Base-by-base conservation (phyloP, 2,329 filamentous ascomycete genomes). In the Teratosphaeria pseudoeucalypti region DNA sequence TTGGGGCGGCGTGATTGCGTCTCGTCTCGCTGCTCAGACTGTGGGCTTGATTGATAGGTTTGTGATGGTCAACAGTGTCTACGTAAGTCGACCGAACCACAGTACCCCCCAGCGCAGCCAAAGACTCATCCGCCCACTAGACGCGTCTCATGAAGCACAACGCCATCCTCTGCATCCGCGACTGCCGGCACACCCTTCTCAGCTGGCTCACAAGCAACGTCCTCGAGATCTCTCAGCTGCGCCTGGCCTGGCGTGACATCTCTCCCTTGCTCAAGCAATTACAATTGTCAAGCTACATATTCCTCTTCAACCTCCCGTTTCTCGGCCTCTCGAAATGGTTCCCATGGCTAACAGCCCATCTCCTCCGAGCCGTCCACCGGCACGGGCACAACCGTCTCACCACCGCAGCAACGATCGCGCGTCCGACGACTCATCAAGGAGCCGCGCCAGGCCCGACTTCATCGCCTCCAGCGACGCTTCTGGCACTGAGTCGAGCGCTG, bases 1-100 rank as follows among this genome's bases (percentile, higher is more conserved):
- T 58, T 78, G 77, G 74, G 74, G 71, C 60, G 79, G 75, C 58
- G 78, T 75, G 61, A 76, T 85, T 19, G 76, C 75, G 3, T 81
- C 77, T 64, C 75, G 82, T 53, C 76, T 85, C 52, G 82, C 82
- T n/a, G 74, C 79, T n/a, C 82, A 85, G 65, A 82, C 82, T 32
- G 75, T 77, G 23, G 74, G 78, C 57, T 68, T 85, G 54, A 79
- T 82, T 9, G 79, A 84, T 69, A 76, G 80, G 49, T 82, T 81
- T 65, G 77, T 85, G 43, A 68, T 83, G 47, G 76, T 76, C 27
- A 82, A 82, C 65, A 79, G 77, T 2, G 74, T 80, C 11, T 74
- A 82, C 64, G 81, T 83, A 75, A 64, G 79, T 43, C 27, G 2
- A 10, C 23, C 2, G 7, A 6, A 16, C 23, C 43, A 49, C 23